Percentiles rank a stretch among this genome's conserved stretches.
Conservation (phyloP, 352 stramenopile genomes). For the Thraustochytrium sp. region DNA sequence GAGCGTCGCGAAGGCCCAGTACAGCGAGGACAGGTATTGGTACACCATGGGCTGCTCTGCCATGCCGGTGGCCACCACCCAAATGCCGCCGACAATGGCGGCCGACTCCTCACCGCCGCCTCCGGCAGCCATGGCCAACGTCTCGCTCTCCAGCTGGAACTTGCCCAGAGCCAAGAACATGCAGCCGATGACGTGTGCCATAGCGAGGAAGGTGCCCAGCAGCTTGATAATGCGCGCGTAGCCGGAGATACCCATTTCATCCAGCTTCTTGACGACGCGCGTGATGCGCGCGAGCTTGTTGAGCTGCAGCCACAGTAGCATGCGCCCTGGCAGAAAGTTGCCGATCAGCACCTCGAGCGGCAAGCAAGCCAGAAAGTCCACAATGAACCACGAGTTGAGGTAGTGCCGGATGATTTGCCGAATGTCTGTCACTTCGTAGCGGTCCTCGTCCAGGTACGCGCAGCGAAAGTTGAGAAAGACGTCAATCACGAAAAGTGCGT, state of each 20-base stretch:
- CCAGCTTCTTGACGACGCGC: conserved; percentile 6
- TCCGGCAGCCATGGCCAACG: no score
- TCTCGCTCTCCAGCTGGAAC: not conserved
- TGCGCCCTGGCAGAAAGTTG: not conserved
- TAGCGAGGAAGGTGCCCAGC: not conserved
- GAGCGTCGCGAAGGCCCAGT: conserved; percentile 34
- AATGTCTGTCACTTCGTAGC: not conserved
- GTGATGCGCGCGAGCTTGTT: conserved; percentile 39
- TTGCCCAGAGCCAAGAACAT: not conserved
- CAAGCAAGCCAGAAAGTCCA: conserved; percentile 4
- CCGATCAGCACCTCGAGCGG: not conserved
- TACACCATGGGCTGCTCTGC: not conserved
- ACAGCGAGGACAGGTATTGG: not conserved
- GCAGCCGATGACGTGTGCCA: conserved; percentile 26
- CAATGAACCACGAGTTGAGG: not conserved
- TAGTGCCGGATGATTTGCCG: not conserved
- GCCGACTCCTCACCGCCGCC: no score
- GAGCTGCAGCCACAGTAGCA: not conserved
- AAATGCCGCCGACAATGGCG: no score
- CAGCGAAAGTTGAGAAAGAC: not conserved
- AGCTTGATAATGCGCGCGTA: conserved; percentile 19
- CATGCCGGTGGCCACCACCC: not conserved
- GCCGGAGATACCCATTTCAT: conserved; percentile 23
- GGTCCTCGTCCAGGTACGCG: conserved; percentile 25
- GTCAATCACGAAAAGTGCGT: not conserved